These are phyloP conservation scores for Trichomonas tenax DNA, from an alignment of 208 protist genomes.

Conservation along the genomic window DNA sequence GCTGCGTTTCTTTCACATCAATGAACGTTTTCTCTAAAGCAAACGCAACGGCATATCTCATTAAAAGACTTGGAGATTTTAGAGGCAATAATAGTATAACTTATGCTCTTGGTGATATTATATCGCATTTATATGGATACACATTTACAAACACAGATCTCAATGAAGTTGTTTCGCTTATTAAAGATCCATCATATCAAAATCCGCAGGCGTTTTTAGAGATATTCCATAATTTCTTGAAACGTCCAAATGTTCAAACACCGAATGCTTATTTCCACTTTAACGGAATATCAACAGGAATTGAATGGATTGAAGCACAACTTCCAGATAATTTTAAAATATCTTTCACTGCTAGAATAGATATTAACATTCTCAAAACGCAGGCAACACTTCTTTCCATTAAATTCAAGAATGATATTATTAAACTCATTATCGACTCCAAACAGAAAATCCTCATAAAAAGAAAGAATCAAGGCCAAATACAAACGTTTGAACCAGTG, in stretches of 20 bases:
- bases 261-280: background rate
- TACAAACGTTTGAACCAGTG: background rate
- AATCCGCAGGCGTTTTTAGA: background rate
- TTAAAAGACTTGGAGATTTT: background rate
- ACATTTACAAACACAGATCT: background rate
- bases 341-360: background rate
- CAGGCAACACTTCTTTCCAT: background rate
- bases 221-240: background rate
- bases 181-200: background rate
- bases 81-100: background rate
- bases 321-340: background rate
- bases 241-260: background rate
- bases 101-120: background rate
- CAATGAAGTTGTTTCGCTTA: background rate
- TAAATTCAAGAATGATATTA: background rate
- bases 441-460: background rate
- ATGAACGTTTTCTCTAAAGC: background rate
- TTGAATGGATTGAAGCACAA: background rate
- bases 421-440: background rate
- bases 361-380: background rate
- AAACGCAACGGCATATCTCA: background rate
- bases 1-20: background rate
- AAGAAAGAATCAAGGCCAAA: background rate
- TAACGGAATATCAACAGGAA: background rate
- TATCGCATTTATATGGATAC: background rate